These are phyloP conservation scores for Musa troglodytarum DNA, from an alignment of 176 grass and related monocot species.

Conservation along the genomic window DNA sequence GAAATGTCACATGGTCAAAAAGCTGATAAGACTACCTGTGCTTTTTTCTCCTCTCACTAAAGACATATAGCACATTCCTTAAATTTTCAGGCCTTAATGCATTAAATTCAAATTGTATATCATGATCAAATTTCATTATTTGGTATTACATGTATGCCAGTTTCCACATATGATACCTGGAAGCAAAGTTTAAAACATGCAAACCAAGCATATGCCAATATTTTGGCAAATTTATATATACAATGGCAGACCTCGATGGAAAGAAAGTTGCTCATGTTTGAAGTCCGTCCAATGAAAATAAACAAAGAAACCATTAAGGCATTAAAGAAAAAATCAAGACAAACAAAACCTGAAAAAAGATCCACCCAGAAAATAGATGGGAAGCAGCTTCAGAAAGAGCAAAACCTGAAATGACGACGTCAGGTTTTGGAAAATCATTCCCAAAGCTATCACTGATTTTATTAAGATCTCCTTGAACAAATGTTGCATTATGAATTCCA, in stretches of 20 bases:
- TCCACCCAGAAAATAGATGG: background rate
- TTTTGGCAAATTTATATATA: background rate
- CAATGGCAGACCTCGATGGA: background rate
- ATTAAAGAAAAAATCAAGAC: background rate
- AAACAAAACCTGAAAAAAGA: background rate
- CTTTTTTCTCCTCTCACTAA: too few relatives aligned
- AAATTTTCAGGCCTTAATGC: too few relatives aligned
- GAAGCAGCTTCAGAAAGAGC: slow-evolving; percentile 10
- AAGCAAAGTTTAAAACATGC: too few relatives aligned
- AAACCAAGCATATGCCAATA: too few relatives aligned
- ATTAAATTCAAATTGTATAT: too few relatives aligned
- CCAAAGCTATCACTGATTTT: slow-evolving; percentile 82
- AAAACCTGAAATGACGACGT: slow-evolving; percentile 87
- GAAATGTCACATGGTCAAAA: too few relatives aligned
- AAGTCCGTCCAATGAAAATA: background rate
- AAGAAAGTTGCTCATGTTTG: background rate
- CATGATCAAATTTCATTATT: too few relatives aligned
- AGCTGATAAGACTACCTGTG: too few relatives aligned
- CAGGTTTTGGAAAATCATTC: slow-evolving; percentile 78
- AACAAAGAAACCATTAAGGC: background rate
- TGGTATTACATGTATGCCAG: background rate
- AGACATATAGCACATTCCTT: too few relatives aligned
- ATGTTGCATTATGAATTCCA: slow-evolving; percentile 75
- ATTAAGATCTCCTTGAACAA: slow-evolving; percentile 91
- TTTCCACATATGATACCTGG: background rate